These are phyloP conservation scores for Beta lomatogona DNA, from an alignment of 179 eudicot species.

Conservation along the genomic window DNA sequence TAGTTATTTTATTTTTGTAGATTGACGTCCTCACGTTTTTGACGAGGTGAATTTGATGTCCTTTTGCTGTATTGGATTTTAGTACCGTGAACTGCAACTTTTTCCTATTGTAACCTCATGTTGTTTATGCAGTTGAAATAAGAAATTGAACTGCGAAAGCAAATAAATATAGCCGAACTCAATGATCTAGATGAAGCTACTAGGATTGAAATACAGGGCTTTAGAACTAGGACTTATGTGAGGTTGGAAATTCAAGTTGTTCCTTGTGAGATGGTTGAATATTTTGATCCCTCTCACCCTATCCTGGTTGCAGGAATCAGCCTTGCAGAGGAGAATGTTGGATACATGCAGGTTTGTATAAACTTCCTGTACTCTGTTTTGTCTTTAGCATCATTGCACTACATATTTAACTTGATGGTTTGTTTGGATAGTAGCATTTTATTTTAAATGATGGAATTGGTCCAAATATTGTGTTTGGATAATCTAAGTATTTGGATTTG, in stretches of 20 bases:
- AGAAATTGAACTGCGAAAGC: conserved; percentile 82
- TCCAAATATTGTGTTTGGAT: too few relatives aligned
- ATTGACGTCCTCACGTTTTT: conserved; percentile 6
- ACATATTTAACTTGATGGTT: neutral
- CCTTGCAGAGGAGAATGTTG: too few relatives aligned
- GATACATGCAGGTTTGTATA: conserved; percentile 87
- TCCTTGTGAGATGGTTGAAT: conserved; percentile 94
- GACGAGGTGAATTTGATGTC: conserved; percentile 66
- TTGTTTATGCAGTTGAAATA: conserved; percentile 70
- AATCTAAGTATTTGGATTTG: too few relatives aligned
- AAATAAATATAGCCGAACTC: conserved; percentile 80
- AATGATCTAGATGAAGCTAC: conserved; percentile 85
- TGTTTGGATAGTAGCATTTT: too few relatives aligned
- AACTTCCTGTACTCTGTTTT: neutral
- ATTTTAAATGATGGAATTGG: too few relatives aligned
- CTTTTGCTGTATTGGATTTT: neutral
- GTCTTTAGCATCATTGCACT: neutral
- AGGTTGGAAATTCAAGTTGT: conserved; percentile 87
- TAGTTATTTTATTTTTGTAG: too few relatives aligned
- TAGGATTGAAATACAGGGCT: conserved; percentile 87
- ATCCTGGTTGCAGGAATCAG: conserved; percentile 89
- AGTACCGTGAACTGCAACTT: neutral
- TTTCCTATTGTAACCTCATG: neutral
- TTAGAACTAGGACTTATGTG: conserved; percentile 82
- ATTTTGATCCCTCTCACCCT: conserved; percentile 94